Percentiles rank a stretch among this genome's conserved stretches.
phyloP scores from a whole-genome alignment of 164 flowering plant species.

The Piper betle region DNA sequence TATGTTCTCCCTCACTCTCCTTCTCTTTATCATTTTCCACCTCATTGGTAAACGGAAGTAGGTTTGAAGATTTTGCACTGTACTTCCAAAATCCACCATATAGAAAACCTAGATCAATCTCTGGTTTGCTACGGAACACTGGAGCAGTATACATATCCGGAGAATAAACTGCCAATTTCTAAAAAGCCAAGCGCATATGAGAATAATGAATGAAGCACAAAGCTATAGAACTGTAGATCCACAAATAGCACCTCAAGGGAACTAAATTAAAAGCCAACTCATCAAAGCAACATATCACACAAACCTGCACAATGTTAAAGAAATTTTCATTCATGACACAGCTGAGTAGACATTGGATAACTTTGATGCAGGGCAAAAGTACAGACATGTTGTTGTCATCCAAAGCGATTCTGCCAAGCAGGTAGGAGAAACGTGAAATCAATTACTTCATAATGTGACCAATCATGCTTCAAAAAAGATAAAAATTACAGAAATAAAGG shows the following conservation, averaged over 20 bases:
- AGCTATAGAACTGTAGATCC: no score
- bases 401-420: constrained; percentile 50
- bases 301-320: constrained; percentile 57
- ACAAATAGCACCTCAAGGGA: background rate
- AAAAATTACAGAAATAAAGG: no score
- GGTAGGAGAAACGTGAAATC: background rate
- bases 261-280: background rate
- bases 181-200: constrained; percentile 13
- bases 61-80: constrained; percentile 70
- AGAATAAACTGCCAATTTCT: constrained; percentile 30
- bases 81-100: constrained; percentile 96
- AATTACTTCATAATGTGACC: background rate
- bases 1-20: constrained; percentile 31
- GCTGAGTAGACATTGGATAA: constrained; percentile 47
- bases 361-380: constrained; percentile 62
- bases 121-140: constrained; percentile 75
- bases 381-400: constrained; percentile 87
- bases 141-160: constrained; percentile 62
- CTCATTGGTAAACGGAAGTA: constrained; percentile 32
- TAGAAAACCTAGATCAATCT: constrained; percentile 63
- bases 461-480: no score
- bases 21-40: constrained; percentile 21
- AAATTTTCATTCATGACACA: constrained; percentile 55
- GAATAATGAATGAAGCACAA: background rate
- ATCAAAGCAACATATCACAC: background rate